These are phyloP conservation scores for Venturia pyrina DNA, from an alignment of 2,329 filamentous ascomycete species.

Conservation along the genomic window DNA sequence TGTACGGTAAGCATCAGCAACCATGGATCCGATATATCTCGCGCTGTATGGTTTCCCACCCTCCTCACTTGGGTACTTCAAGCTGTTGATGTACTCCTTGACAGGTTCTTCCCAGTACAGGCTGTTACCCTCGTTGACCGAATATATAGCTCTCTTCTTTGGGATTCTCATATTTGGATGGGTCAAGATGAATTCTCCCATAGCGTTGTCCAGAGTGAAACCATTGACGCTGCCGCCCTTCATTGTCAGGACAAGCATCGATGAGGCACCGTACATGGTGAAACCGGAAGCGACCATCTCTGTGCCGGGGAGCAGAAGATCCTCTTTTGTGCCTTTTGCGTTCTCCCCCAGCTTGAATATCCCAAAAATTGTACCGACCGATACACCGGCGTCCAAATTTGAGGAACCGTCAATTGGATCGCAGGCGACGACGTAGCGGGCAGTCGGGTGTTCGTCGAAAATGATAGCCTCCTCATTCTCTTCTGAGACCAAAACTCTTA, in stretches of 20 bases:
- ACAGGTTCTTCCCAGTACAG: slow-evolving; percentile 89
- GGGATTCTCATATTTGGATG: slow-evolving; percentile 92
- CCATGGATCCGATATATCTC: slow-evolving; percentile 96
- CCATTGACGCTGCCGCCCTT: slow-evolving; percentile 85
- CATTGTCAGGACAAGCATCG: slow-evolving; percentile 96
- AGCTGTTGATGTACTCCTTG: slow-evolving; percentile 76
- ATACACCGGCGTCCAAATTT: slow-evolving; percentile 95
- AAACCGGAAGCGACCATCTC: slow-evolving; percentile 94
- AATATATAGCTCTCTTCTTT: slow-evolving; percentile 76
- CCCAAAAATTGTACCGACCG: slow-evolving; percentile 93
- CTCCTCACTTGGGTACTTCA: slow-evolving; percentile 66
- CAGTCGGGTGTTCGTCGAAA: slow-evolving; percentile 63
- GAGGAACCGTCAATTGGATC: slow-evolving; percentile 97
- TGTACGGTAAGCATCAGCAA: slow-evolving; percentile 94
- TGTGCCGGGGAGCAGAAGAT: slow-evolving; percentile 79
- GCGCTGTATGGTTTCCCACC: slow-evolving; percentile 84
- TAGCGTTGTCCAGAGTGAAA: slow-evolving; percentile 91
- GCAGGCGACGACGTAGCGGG: slow-evolving; percentile 89
- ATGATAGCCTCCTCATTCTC: slow-evolving; percentile 90
- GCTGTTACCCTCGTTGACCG: slow-evolving; percentile 96
- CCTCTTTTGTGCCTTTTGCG: slow-evolving; percentile 65
- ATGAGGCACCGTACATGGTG: slow-evolving; percentile 98
- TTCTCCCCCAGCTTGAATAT: slow-evolving; percentile 81
- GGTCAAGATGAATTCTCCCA: slow-evolving; percentile 97
- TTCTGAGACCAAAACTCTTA: slow-evolving; percentile 88